A percentile compares a stretch with the other conserved stretches of the same genome.
Conservation (phyloP, 139 green algal genomes). For the Coelastrella sp. region DNA sequence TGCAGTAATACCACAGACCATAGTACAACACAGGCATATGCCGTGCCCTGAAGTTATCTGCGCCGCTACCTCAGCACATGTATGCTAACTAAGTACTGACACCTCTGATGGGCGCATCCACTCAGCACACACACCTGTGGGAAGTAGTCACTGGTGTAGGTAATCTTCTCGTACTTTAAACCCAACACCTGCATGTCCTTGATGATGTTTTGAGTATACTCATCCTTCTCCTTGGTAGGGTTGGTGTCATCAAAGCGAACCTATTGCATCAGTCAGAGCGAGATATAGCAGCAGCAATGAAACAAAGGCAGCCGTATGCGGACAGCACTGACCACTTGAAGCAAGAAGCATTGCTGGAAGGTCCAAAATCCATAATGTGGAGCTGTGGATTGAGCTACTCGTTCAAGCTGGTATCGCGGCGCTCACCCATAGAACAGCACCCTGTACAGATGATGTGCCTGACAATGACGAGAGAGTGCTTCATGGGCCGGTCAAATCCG, state of each 20-base stretch:
- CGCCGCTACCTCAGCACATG: too few species aligned
- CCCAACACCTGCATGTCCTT: constrained; percentile 88
- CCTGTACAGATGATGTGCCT: constrained; percentile 37
- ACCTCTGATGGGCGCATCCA: too few species aligned
- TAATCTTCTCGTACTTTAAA: constrained; percentile 81
- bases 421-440: constrained; percentile 45
- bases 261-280: too few species aligned
- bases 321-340: too few species aligned
- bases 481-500: constrained; percentile 46
- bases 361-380: neutral
- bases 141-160: constrained; percentile 97
- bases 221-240: constrained; percentile 98
- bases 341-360: neutral
- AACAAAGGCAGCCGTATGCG: too few species aligned
- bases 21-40: too few species aligned
- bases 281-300: too few species aligned
- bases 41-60: too few species aligned
- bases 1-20: too few species aligned
- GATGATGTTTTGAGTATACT: constrained; percentile 98
- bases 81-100: too few species aligned
- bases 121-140: constrained; percentile 73
- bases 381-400: constrained; percentile 43
- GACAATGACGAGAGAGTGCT: constrained; percentile 28
- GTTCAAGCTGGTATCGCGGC: constrained; percentile 25
- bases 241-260: constrained; percentile 99